Evolutionary conservation across 345 rosid species (phyloP).

Genomic region (Aegle marmelos): DNA sequence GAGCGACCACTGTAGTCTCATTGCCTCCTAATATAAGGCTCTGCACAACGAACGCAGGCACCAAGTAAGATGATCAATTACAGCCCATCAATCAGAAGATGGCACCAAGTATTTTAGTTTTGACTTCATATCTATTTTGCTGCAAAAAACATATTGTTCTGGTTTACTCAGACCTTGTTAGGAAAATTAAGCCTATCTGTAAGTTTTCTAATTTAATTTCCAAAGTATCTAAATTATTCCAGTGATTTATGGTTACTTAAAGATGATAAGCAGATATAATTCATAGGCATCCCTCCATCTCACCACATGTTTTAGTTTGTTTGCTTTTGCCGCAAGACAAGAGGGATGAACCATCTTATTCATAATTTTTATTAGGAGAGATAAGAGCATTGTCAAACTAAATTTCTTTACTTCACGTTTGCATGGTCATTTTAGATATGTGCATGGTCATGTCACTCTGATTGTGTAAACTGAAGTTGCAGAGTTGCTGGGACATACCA

Average conservation of each 20-base stretch:
- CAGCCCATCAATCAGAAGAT: background rate
- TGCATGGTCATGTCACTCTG: background rate
- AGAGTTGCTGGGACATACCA: constrained; percentile 32
- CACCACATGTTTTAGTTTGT: background rate
- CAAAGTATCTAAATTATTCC: background rate
- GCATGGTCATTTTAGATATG: background rate
- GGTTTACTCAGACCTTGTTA: background rate
- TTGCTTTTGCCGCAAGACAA: background rate
- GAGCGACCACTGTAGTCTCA: constrained; percentile 36
- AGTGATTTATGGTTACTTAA: background rate
- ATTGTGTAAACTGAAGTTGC: background rate
- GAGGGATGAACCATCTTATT: background rate
- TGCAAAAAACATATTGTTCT: background rate
- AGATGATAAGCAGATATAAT: background rate
- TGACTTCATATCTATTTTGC: background rate
- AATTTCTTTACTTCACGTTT: background rate
- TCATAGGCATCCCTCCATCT: background rate
- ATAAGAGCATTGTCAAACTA: background rate
- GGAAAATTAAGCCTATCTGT: background rate
- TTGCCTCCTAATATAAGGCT: constrained; percentile 48
- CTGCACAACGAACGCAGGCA: constrained; percentile 24
- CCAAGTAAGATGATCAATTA: background rate
- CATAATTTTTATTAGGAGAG: background rate
- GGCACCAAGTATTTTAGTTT: background rate
- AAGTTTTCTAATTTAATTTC: background rate